A percentile compares a stretch with the other conserved stretches of the same genome.
Conservation (phyloP, 163 green algal species). For the Chloromonas sp. region DNA sequence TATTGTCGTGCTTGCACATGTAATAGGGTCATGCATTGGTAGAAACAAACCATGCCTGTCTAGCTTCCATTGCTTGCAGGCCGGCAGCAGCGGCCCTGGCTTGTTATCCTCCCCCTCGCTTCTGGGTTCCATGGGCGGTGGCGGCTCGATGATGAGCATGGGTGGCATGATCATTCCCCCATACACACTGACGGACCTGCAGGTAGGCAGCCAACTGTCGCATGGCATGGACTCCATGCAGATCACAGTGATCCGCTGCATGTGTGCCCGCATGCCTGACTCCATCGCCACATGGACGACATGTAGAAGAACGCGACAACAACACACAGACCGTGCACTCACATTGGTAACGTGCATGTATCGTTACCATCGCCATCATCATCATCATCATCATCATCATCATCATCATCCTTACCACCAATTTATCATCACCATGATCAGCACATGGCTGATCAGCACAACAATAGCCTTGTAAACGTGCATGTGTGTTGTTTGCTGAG, state of each 20-base stretch:
- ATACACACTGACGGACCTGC: background rate
- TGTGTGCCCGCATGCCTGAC: too few species aligned
- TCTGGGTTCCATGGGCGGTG: background rate
- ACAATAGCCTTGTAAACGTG: background rate
- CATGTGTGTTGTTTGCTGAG: background rate
- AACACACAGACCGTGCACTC: too few species aligned
- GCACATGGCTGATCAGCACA: background rate
- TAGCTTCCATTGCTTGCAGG: too few species aligned
- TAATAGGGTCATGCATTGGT: too few species aligned
- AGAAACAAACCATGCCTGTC: too few species aligned
- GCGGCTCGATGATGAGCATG: constrained; percentile 5
- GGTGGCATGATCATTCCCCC: background rate
- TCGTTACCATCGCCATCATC: background rate
- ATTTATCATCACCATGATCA: background rate
- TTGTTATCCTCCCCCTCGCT: background rate
- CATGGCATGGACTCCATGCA: too few species aligned
- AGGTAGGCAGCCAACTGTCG: background rate
- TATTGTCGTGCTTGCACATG: too few species aligned
- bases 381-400: background rate
- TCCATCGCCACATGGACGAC: too few species aligned
- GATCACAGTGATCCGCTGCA: too few species aligned
- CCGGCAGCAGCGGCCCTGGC: background rate
- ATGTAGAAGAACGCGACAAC: too few species aligned
- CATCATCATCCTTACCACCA: background rate
- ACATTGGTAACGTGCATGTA: too few species aligned